Conservation (phyloP, 345 rosid species). For the Moricandia arvensis region DNA sequence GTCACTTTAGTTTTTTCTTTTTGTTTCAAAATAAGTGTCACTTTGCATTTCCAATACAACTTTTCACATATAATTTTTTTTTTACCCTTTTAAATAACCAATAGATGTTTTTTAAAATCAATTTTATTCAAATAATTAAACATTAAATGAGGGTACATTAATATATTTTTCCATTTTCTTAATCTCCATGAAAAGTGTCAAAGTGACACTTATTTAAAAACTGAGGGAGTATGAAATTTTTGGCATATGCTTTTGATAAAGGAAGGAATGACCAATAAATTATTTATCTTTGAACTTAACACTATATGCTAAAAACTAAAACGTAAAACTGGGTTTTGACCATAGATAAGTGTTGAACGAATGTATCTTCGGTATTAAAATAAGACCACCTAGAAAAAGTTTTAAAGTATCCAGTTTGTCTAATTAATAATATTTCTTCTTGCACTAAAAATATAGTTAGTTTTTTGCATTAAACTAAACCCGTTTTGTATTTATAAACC, state of each 20-base stretch:
- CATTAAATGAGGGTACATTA: too few relatives aligned
- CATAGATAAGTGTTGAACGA: not conserved
- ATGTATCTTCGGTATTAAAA: not conserved
- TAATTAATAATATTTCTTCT: not conserved
- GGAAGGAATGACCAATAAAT: not conserved
- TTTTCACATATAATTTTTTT: too few relatives aligned
- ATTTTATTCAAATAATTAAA: too few relatives aligned
- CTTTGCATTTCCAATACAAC: too few relatives aligned
- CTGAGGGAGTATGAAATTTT: not conserved
- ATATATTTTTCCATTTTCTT: too few relatives aligned
- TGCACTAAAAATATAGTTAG: not conserved
- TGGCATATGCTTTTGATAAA: not conserved
- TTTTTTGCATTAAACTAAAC: constrained; percentile 4
- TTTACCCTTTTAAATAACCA: too few relatives aligned
- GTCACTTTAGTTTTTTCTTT: too few relatives aligned
- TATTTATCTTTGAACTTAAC: not conserved
- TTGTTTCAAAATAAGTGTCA: too few relatives aligned
- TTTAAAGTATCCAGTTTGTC: not conserved
- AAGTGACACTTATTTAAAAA: too few relatives aligned
- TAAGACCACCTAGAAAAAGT: not conserved
- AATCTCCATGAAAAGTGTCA: too few relatives aligned
- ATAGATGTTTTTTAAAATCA: too few relatives aligned
- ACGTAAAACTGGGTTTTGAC: not conserved
- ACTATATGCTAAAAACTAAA: not conserved
- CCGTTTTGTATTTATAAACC: not conserved